These are phyloP conservation scores for Colletotrichum euphorbiae DNA, from an alignment of 2,329 filamentous ascomycete species.

Conservation along the genomic window DNA sequence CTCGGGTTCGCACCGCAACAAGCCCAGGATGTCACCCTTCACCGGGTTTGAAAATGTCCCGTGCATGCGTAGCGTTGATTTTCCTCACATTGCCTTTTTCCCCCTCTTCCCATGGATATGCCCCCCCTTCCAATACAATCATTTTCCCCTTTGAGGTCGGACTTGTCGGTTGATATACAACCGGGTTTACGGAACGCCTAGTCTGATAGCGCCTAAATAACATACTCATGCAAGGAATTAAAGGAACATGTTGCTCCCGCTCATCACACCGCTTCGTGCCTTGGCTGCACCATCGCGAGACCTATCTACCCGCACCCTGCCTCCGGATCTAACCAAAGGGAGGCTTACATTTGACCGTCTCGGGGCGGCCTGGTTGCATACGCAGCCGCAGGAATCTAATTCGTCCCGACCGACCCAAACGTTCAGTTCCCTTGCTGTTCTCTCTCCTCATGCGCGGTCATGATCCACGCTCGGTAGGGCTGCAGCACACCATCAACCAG, in stretches of 20 bases:
- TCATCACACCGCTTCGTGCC: conserved; percentile 12
- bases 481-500: conserved; percentile 37
- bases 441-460: conserved; percentile 15
- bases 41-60: neutral
- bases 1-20: conserved; percentile 1
- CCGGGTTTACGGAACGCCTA: conserved; percentile 21
- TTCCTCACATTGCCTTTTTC: no score
- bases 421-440: conserved; percentile 20
- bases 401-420: conserved; percentile 22
- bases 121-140: conserved; percentile 5
- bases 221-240: conserved; percentile 11
- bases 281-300: conserved; percentile 2
- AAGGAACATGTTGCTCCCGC: conserved; percentile 12
- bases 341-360: conserved; percentile 33
- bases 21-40: conserved; percentile 1
- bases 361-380: conserved; percentile 36
- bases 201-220: conserved; percentile 19
- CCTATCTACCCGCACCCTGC: conserved; percentile 34
- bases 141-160: conserved; percentile 24
- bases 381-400: conserved; percentile 32
- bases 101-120: conserved; percentile 5
- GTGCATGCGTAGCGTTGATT: neutral
- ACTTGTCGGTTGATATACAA: conserved; percentile 18
- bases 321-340: conserved; percentile 30
- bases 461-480: conserved; percentile 34